Conservation (phyloP, 352 stramenopile species). For the Globisporangium camurandrum region DNA sequence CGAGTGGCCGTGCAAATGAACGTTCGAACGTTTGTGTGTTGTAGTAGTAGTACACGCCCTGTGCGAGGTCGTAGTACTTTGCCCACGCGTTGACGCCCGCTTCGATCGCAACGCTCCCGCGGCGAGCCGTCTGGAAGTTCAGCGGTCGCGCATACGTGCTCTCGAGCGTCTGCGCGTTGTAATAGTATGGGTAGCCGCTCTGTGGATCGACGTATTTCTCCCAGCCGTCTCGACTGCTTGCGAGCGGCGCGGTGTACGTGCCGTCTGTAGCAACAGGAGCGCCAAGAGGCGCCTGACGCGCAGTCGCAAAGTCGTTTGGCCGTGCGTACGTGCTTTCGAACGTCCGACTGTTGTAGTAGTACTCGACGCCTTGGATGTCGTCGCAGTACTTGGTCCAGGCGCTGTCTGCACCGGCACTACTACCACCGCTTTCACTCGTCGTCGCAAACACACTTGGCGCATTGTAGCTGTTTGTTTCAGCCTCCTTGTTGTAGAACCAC, state of each 20-base stretch:
- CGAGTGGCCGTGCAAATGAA: constrained; percentile 23
- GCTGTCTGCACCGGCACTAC: constrained; percentile 3
- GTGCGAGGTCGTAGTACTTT: constrained; percentile 51
- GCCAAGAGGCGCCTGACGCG: not conserved
- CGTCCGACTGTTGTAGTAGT: constrained; percentile 48
- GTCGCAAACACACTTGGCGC: constrained; percentile 19
- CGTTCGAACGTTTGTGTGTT: constrained; percentile 44
- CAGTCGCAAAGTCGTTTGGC: not conserved
- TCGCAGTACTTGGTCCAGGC: constrained; percentile 67
- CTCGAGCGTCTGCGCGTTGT: constrained; percentile 62
- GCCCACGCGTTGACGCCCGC: constrained; percentile 17
- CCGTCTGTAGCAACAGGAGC: not conserved
- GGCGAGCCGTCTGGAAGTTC: constrained; percentile 17
- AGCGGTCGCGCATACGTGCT: constrained; percentile 39
- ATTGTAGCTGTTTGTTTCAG: constrained; percentile 46
- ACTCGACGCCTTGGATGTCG: constrained; percentile 48
- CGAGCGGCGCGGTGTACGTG: too few species aligned
- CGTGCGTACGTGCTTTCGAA: constrained; percentile 55
- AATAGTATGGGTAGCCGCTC: constrained; percentile 61
- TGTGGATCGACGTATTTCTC: constrained; percentile 38
- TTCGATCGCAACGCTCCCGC: constrained; percentile 7
- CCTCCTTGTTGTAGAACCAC: constrained; percentile 76
- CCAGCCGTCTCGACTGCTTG: constrained; percentile 23
- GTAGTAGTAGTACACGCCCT: constrained; percentile 62
- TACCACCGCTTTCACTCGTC: not conserved